These are phyloP conservation scores for Eimeria necatrix DNA, from an alignment of 169 alveolate species.

Conservation along the genomic window DNA sequence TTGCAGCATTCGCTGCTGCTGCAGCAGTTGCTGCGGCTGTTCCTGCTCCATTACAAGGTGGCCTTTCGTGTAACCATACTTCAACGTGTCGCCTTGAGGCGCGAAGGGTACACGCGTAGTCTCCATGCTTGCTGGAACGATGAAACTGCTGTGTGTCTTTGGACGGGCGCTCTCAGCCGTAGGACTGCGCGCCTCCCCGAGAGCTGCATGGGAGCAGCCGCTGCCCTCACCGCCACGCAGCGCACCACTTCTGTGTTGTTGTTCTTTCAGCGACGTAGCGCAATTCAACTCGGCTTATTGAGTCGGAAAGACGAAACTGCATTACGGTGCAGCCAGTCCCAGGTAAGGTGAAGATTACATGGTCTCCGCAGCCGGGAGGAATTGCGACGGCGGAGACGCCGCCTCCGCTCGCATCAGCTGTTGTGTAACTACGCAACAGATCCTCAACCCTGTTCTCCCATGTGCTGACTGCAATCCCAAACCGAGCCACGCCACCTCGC, in stretches of 20 bases:
- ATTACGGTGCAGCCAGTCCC: constrained; percentile 43
- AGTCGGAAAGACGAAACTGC: constrained; percentile 24
- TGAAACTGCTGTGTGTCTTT: neutral
- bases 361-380: constrained; percentile 56
- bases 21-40: neutral
- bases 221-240: neutral
- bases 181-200: constrained; percentile 19
- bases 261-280: neutral
- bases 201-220: constrained; percentile 59
- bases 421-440: neutral
- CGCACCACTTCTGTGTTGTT: neutral
- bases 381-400: constrained; percentile 13
- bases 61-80: constrained; percentile 40
- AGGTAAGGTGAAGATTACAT: constrained; percentile 24
- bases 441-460: constrained; percentile 1
- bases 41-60: constrained; percentile 47
- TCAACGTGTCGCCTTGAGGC: constrained; percentile 23
- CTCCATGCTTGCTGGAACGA: constrained; percentile 43
- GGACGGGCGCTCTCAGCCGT: constrained; percentile 14
- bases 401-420: constrained; percentile 50
- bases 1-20: neutral
- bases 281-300: constrained; percentile 12
- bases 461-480: neutral
- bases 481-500: constrained; percentile 4
- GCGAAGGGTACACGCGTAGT: constrained; percentile 19